phyloP scores from a whole-genome alignment of 805 yeast species.

The Maudiozyma pseudohumilis region DNA sequence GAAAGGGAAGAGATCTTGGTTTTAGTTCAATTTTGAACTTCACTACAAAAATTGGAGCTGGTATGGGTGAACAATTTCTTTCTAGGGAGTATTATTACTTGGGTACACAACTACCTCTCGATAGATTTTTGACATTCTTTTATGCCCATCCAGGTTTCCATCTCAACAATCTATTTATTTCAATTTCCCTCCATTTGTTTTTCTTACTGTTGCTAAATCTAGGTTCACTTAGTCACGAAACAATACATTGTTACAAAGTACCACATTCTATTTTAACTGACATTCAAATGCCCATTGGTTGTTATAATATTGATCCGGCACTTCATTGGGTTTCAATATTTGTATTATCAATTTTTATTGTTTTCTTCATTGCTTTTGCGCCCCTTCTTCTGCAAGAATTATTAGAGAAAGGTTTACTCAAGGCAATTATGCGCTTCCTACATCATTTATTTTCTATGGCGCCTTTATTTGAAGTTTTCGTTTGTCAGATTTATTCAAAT shows the following conservation, averaged over 20 bases:
- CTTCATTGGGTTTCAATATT: slow-evolving; percentile 83
- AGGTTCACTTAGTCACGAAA: slow-evolving; percentile 68
- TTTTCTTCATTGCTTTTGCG: slow-evolving; percentile 82
- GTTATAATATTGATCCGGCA: slow-evolving; percentile 80
- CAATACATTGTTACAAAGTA: slow-evolving; percentile 58
- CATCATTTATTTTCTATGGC: slow-evolving; percentile 74
- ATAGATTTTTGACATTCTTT: slow-evolving; percentile 82
- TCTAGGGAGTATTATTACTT: slow-evolving; percentile 86
- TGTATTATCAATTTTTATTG: slow-evolving; percentile 82
- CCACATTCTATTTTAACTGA: slow-evolving; percentile 64
- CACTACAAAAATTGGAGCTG: slow-evolving; percentile 94
- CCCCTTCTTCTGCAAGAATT: slow-evolving; percentile 83
- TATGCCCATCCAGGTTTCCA: slow-evolving; percentile 98
- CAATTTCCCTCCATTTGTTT: slow-evolving; percentile 78
- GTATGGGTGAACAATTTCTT: slow-evolving; percentile 94
- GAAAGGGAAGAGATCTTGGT: slow-evolving; percentile 93
- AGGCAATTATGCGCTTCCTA: slow-evolving; percentile 59
- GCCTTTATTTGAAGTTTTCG: slow-evolving; percentile 90
- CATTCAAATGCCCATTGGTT: slow-evolving; percentile 66
- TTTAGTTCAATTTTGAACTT: slow-evolving; percentile 86
- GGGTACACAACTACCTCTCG: slow-evolving; percentile 83
- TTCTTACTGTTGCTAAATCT: slow-evolving; percentile 70
- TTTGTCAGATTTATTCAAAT: slow-evolving; percentile 83
- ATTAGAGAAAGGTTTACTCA: slow-evolving; percentile 74
- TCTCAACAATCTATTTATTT: slow-evolving; percentile 78